Percentiles rank a stretch among this genome's conserved stretches.
These are phyloP conservation scores for Eragrostis tef DNA, from an alignment of 202 grass and related monocot genomes.

Conservation along the genomic window DNA sequence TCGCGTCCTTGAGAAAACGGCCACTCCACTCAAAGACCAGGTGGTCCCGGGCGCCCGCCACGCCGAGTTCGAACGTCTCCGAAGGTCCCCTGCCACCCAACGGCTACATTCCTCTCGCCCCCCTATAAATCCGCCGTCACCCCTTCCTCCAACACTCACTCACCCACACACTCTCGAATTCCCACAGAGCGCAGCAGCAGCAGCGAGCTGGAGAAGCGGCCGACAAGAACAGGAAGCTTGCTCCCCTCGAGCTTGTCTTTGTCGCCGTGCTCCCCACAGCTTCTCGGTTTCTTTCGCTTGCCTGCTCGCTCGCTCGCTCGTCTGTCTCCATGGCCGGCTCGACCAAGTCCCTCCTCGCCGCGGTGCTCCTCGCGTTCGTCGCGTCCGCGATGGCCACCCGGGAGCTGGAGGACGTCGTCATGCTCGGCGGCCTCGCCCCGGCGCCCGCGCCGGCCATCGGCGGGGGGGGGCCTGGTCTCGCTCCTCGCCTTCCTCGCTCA, in stretches of 20 bases:
- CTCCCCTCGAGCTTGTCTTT: neutral
- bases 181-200: slow-evolving; percentile 32
- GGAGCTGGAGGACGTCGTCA: slow-evolving; percentile 39
- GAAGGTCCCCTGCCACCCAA: slow-evolving; percentile 48
- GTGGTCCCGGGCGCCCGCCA: slow-evolving; percentile 21
- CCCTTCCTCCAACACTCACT: neutral
- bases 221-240: slow-evolving; percentile 9
- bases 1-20: slow-evolving; percentile 46
- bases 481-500: slow-evolving; percentile 65
- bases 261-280: neutral
- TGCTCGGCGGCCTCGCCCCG: slow-evolving; percentile 48
- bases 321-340: slow-evolving; percentile 46
- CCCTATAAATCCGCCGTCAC: slow-evolving; percentile 35
- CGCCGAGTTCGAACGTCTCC: slow-evolving; percentile 63
- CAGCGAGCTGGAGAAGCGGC: slow-evolving; percentile 5
- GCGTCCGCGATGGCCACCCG: slow-evolving; percentile 24
- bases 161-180: neutral
- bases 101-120: slow-evolving; percentile 45
- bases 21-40: slow-evolving; percentile 47
- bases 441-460: slow-evolving; percentile 46
- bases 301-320: neutral
- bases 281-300: neutral
- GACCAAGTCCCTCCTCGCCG: slow-evolving; percentile 46
- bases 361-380: slow-evolving; percentile 37
- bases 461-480: slow-evolving; percentile 22